A percentile compares a stretch with the other conserved stretches of the same genome.
Evolutionary conservation across 2,329 filamentous ascomycete species (phyloP).

Genomic region (Pestalotiopsis fici): DNA sequence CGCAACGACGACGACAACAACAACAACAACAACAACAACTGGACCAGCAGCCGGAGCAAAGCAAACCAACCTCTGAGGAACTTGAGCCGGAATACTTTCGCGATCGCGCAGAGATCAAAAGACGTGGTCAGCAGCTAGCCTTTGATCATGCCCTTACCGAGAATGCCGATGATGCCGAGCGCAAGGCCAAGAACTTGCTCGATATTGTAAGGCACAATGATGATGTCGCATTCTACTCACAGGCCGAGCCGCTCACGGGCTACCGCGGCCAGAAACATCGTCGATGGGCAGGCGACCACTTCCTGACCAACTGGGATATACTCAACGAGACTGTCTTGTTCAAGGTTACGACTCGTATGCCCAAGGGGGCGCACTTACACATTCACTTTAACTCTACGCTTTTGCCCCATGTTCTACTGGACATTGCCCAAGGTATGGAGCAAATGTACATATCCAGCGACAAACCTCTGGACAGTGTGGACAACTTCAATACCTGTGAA

Average conservation of each 20-base stretch:
- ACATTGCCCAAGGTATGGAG: constrained; percentile 53
- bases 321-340: constrained; percentile 60
- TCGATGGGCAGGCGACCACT: constrained; percentile 56
- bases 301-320: constrained; percentile 54
- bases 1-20: too few relatives aligned
- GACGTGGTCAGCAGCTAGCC: background rate
- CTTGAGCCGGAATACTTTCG: constrained; percentile 1
- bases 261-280: constrained; percentile 41
- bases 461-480: constrained; percentile 42
- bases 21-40: too few relatives aligned
- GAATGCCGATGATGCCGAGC: constrained; percentile 9
- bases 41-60: background rate
- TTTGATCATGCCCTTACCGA: constrained; percentile 10
- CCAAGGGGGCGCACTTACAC: constrained; percentile 74
- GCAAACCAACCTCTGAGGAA: background rate
- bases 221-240: constrained; percentile 16
- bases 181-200: constrained; percentile 12
- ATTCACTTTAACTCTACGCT: constrained; percentile 80
- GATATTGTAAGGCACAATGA: constrained; percentile 13
- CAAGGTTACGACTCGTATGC: constrained; percentile 57
- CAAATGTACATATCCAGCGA: constrained; percentile 73
- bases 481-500: constrained; percentile 55
- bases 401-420: constrained; percentile 58
- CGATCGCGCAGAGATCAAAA: constrained; percentile 7
- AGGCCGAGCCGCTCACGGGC: constrained; percentile 6